phyloP scores from a whole-genome alignment of 305 asterid genomes.

The Rubia balearica region DNA sequence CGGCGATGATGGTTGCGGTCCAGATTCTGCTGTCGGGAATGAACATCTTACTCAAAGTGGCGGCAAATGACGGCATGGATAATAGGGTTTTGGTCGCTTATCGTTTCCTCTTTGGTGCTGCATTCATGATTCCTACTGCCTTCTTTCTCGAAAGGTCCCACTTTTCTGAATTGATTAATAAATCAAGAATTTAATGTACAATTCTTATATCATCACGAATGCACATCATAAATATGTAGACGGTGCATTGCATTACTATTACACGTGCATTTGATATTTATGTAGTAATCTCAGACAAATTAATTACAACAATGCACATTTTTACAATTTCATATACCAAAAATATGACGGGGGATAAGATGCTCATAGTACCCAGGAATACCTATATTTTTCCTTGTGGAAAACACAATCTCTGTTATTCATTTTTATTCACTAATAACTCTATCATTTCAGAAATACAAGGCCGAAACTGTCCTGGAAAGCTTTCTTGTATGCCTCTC shows the following conservation, averaged over 20 bases:
- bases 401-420: neutral
- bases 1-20: slow-evolving; percentile 28
- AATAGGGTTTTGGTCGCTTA: slow-evolving; percentile 38
- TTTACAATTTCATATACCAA: too few relatives aligned
- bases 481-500: neutral
- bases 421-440: neutral
- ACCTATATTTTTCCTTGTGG: too few relatives aligned
- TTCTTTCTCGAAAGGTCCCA: slow-evolving; percentile 32
- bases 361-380: too few relatives aligned
- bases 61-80: slow-evolving; percentile 42
- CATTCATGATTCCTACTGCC: slow-evolving; percentile 32
- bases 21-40: slow-evolving; percentile 27
- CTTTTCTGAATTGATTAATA: neutral
- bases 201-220: too few relatives aligned
- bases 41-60: slow-evolving; percentile 31
- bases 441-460: neutral
- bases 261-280: too few relatives aligned
- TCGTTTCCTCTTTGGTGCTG: slow-evolving; percentile 39
- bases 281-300: too few relatives aligned
- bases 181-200: too few relatives aligned
- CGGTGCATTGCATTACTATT: too few relatives aligned
- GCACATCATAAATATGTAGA: too few relatives aligned
- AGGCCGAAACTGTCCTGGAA: slow-evolving; percentile 1
- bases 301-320: too few relatives aligned
- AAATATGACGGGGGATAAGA: too few relatives aligned